These are phyloP conservation scores for Podosphaera aphanis DNA, from an alignment of 2,329 filamentous ascomycete species.

Conservation along the genomic window DNA sequence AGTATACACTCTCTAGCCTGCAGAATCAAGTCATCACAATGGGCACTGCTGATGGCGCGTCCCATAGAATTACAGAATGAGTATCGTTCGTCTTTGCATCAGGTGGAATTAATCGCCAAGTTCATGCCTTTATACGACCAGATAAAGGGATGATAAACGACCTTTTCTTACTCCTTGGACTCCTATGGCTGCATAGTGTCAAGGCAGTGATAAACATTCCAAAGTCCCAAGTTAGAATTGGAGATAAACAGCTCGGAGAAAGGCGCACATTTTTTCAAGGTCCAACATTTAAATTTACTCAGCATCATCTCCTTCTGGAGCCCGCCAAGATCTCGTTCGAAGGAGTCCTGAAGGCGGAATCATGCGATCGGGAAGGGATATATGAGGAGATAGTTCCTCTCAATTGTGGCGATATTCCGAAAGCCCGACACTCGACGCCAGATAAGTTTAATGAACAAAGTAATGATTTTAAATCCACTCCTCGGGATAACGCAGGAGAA, in stretches of 20 bases:
- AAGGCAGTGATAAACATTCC: background rate
- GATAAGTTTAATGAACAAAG: no score
- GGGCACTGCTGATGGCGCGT: background rate
- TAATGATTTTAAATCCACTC: no score
- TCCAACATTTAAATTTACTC: no score
- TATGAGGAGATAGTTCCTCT: no score
- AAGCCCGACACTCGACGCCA: no score
- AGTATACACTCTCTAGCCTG: background rate
- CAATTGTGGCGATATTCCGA: no score
- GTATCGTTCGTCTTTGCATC: background rate
- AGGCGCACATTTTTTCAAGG: no score
- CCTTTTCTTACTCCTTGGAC: constrained; percentile 1
- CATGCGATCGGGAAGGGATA: no score
- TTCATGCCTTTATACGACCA: background rate
- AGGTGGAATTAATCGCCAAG: background rate
- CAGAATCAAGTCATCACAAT: background rate
- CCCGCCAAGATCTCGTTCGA: no score
- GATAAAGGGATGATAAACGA: background rate
- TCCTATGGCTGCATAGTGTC: background rate
- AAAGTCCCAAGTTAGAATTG: background rate
- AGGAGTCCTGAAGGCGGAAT: no score
- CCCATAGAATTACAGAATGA: background rate
- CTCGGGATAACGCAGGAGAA: no score
- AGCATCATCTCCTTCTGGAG: no score
- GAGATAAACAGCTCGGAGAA: background rate